Conservation (phyloP, 805 yeast species). For the Pichia exigua region DNA sequence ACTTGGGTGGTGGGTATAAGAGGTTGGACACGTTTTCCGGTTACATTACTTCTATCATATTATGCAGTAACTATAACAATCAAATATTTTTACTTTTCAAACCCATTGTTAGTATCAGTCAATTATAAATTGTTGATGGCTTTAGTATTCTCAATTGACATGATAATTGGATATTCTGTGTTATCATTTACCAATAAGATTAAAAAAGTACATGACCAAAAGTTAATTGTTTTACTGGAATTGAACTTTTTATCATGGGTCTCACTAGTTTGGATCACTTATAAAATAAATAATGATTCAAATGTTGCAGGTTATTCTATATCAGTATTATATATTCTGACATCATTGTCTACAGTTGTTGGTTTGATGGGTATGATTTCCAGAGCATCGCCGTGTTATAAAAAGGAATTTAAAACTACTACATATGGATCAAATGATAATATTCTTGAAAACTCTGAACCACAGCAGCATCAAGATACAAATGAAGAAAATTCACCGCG, state of each 20-base stretch:
- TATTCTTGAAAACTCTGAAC: background rate
- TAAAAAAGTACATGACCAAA: constrained; percentile 51
- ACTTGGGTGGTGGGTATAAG: constrained; percentile 40
- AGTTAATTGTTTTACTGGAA: constrained; percentile 50
- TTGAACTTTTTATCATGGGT: constrained; percentile 52
- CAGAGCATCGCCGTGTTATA: constrained; percentile 1
- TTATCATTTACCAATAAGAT: constrained; percentile 38
- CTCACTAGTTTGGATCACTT: constrained; percentile 41
- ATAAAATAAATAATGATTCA: constrained; percentile 37
- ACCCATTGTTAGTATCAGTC: constrained; percentile 46
- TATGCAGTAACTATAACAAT: constrained; percentile 30
- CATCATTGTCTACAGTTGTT: constrained; percentile 39
- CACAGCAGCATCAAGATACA: background rate
- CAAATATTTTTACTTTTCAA: constrained; percentile 33
- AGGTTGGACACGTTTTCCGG: constrained; percentile 51
- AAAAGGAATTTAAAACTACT: background rate
- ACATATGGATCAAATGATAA: constrained; percentile 1
- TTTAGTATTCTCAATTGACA: constrained; percentile 37
- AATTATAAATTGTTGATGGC: constrained; percentile 43
- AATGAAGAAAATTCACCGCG: constrained; percentile 6
- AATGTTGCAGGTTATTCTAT: constrained; percentile 49
- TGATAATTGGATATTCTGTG: constrained; percentile 49
- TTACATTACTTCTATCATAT: constrained; percentile 42
- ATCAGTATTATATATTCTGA: constrained; percentile 38
- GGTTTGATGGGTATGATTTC: constrained; percentile 29